Conservation (phyloP, 345 rosid genomes). For the Syzygium aromaticum region DNA sequence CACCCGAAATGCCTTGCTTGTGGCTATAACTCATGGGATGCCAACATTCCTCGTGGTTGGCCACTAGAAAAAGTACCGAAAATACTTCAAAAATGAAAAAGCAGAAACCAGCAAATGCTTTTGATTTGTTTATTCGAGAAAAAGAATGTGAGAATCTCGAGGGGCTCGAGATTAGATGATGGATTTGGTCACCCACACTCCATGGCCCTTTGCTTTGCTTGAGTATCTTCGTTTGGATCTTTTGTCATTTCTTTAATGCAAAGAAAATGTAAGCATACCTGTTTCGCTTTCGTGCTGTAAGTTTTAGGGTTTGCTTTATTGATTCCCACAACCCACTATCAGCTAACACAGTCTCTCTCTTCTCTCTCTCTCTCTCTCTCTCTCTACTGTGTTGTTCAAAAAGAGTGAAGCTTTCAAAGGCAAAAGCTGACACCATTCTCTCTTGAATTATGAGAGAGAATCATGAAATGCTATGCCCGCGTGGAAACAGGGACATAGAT, state of each 20-base stretch:
- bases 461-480: constrained; percentile 1
- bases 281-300: background rate
- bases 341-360: background rate
- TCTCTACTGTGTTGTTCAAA: background rate
- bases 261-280: background rate
- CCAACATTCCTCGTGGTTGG: background rate
- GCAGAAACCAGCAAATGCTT: background rate
- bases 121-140: background rate
- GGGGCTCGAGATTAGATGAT: background rate
- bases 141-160: constrained; percentile 6
- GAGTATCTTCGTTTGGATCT: background rate
- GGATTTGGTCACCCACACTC: constrained; percentile 2
- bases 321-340: background rate
- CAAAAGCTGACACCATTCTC: constrained; percentile 8
- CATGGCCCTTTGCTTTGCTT: background rate
- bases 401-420: constrained; percentile 3
- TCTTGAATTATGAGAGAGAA: background rate
- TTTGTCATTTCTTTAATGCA: background rate
- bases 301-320: constrained; percentile 1
- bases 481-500: background rate
- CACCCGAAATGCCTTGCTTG: background rate
- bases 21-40: background rate
- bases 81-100: background rate
- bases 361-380: background rate
- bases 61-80: background rate